Evolutionary conservation across 2,329 filamentous ascomycete species (phyloP), one percentile per base, ranked within the genome.

Genomic region (Alternaria panax): DNA sequence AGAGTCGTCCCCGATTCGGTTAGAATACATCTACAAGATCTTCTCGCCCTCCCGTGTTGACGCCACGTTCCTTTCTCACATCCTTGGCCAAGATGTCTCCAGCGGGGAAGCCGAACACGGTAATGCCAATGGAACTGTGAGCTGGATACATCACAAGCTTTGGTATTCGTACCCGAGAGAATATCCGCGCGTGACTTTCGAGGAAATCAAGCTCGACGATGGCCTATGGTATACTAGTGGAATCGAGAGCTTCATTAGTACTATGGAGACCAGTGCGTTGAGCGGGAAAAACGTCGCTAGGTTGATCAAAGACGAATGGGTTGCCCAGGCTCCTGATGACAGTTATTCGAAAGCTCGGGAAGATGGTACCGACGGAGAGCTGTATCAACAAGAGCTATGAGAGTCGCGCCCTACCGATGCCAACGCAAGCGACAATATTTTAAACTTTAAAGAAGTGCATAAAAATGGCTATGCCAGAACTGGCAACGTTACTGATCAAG

Each of bases 261-360:
- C 93, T 0, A 98, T 99, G 95, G 95, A 99, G 82, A 97, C 95
- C 7, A 97, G 89, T 75, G 91, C 92, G 1, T 79, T 98, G 67
- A 95, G 95, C 88, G 95, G 95, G 0, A 92, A 86, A 85, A 95
- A 95, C 73, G 88, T 95, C 20, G 92, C 92, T 8, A 84, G 83
- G 63, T 79, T 95, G 54, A 82, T 94, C 45, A 83, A 88, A 0
- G 86, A 93, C 69, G 86, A 86, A 51, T 87, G 84, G 76, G 46
- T 41, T 25, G 14, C 28, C 22, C n/a, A 36, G 11, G 40, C 9
- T 16, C 20, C 32, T 8, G 28, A 51, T n/a, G 46, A 28, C 5
- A 12, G 22, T 27, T 41, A 28, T 47, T 45, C 30, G 5, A 28
- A 25, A 11, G 4, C 40, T 20, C 16, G 20, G 18, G 16, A 57